Conservation (phyloP, 2,329 filamentous ascomycete species). For the Cordyceps militaris region DNA sequence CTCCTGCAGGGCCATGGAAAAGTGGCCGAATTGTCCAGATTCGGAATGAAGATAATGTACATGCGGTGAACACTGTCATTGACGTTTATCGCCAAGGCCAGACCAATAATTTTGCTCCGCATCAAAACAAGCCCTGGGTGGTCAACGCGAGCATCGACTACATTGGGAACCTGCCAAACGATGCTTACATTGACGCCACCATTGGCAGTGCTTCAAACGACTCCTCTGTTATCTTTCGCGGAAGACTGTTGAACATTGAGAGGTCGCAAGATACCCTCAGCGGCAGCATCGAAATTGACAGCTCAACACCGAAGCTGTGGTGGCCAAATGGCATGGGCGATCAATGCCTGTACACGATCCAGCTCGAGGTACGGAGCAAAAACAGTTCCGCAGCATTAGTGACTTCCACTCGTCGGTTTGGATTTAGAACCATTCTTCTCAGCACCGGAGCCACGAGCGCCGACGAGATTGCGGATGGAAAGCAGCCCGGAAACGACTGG, state of each 20-base stretch:
- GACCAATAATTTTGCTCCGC: conserved; percentile 49
- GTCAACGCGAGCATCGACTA: conserved; percentile 55
- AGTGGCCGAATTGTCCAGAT: conserved; percentile 51
- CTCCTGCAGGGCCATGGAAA: conserved; percentile 57
- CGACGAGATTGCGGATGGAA: conserved; percentile 44
- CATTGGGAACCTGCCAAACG: conserved; percentile 41
- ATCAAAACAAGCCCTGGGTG: conserved; percentile 51
- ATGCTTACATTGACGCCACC: conserved; percentile 29
- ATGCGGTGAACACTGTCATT: conserved; percentile 41
- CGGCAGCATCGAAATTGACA: conserved; percentile 38
- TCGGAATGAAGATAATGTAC: conserved; percentile 29
- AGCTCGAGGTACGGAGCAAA: conserved; percentile 24
- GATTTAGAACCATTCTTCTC: conserved; percentile 55
- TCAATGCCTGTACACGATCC: conserved; percentile 53
- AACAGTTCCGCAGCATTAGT: conserved; percentile 22
- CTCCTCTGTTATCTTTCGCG: conserved; percentile 1
- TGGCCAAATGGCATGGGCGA: conserved; percentile 52
- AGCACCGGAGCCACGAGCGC: conserved; percentile 49
- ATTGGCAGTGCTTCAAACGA: conserved; percentile 36
- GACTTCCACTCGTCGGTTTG: conserved; percentile 44
- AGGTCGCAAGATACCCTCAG: conserved; percentile 38
- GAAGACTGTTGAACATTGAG: conserved; percentile 33
- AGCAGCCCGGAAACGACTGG: conserved; percentile 38
- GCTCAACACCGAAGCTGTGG: conserved; percentile 46
- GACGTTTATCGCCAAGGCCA: conserved; percentile 54